A percentile compares a stretch with the other conserved stretches of the same genome.
Evolutionary conservation across 2,329 filamentous ascomycete genomes (phyloP).

Genomic region (Cytospora mali): DNA sequence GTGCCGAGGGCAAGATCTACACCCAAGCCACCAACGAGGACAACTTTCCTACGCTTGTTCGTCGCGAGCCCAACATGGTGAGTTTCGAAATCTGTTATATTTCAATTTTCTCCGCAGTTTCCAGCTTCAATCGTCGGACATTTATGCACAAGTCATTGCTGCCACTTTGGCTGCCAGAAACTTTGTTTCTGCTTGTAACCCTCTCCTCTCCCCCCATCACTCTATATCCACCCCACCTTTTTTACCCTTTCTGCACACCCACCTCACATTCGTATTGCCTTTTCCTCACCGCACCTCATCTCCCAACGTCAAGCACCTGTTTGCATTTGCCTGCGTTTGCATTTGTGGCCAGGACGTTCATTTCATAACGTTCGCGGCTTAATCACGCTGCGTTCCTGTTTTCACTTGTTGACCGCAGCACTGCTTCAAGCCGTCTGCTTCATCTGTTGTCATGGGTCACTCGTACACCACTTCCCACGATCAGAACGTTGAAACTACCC

Average conservation of each 20-base stretch:
- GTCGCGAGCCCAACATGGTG: slow-evolving; percentile 57
- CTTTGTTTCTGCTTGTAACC: slow-evolving; percentile 1
- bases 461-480: slow-evolving; percentile 70
- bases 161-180: slow-evolving; percentile 13
- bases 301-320: neutral
- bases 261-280: neutral
- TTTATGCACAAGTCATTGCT: slow-evolving; percentile 33
- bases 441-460: slow-evolving; percentile 79
- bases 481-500: slow-evolving; percentile 33
- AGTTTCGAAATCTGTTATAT: slow-evolving; percentile 34
- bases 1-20: slow-evolving; percentile 68
- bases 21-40: slow-evolving; percentile 76
- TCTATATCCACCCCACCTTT: slow-evolving; percentile 2
- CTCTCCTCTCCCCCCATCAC: too few relatives aligned
- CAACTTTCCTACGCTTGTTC: slow-evolving; percentile 82
- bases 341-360: slow-evolving; percentile 6
- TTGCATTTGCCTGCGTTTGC: slow-evolving; percentile 9
- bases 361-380: neutral
- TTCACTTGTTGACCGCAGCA: slow-evolving; percentile 28
- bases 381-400: neutral
- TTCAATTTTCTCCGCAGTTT: neutral
- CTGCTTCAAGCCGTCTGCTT: slow-evolving; percentile 68
- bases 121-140: slow-evolving; percentile 51
- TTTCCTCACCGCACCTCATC: neutral
- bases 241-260: neutral